A percentile compares a stretch with the other conserved stretches of the same genome.
phyloP scores from a whole-genome alignment of 2,329 filamentous ascomycete species.

The Uncinocarpus reesii region DNA sequence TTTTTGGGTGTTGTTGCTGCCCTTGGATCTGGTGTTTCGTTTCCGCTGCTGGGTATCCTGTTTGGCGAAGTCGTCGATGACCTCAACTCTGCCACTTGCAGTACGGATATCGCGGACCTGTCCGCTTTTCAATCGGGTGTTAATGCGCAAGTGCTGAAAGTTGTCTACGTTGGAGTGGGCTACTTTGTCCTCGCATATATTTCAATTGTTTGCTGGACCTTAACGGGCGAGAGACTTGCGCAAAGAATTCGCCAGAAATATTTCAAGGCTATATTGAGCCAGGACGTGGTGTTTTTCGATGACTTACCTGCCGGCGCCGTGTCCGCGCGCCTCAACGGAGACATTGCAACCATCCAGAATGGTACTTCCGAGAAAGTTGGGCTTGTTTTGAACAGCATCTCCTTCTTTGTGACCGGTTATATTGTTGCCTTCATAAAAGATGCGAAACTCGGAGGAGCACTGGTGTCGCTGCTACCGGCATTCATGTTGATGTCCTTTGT shows the following conservation, averaged over 20 bases:
- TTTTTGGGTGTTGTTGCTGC: slow-evolving; percentile 21
- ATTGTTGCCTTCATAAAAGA: slow-evolving; percentile 43
- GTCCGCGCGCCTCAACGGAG: slow-evolving; percentile 38
- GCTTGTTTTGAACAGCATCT: slow-evolving; percentile 36
- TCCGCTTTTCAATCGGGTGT: slow-evolving; percentile 35
- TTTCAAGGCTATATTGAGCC: slow-evolving; percentile 44
- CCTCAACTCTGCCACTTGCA: slow-evolving; percentile 23
- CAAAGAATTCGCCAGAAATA: slow-evolving; percentile 49
- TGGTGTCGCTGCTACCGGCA: slow-evolving; percentile 39
- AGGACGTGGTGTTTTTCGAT: slow-evolving; percentile 44
- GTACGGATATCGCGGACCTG: neutral
- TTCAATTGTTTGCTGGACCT: slow-evolving; percentile 50
- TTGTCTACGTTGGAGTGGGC: slow-evolving; percentile 50
- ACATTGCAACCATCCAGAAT: slow-evolving; percentile 39
- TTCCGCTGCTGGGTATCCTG: slow-evolving; percentile 25
- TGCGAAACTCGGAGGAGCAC: slow-evolving; percentile 36
- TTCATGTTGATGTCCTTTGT: slow-evolving; percentile 38
- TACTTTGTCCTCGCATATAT: slow-evolving; percentile 50
- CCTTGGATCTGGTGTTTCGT: slow-evolving; percentile 25
- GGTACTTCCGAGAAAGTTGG: slow-evolving; percentile 44
- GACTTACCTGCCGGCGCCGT: slow-evolving; percentile 39
- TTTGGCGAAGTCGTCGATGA: slow-evolving; percentile 27
- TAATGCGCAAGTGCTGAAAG: slow-evolving; percentile 43
- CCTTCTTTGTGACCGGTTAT: slow-evolving; percentile 42
- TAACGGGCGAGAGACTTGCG: slow-evolving; percentile 49